Conservation (phyloP, 305 asterid species). For the Petunia hybrid region DNA sequence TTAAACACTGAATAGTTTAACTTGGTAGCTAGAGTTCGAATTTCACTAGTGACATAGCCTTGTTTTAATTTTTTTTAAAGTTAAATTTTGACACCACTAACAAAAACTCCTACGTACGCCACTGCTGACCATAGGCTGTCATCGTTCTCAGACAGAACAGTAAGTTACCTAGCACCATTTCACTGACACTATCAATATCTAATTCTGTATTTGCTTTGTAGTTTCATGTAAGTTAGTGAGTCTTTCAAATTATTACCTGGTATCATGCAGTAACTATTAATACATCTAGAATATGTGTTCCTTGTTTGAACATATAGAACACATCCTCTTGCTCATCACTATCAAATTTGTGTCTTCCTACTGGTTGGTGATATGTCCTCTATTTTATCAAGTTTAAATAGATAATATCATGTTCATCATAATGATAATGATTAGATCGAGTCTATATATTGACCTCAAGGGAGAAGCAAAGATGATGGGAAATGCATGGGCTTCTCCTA, state of each 20-base stretch:
- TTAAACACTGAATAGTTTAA: too few species aligned
- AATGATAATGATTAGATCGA: background rate
- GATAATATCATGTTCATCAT: background rate
- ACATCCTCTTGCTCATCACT: background rate
- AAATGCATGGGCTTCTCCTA: background rate
- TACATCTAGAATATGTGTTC: background rate
- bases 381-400: background rate
- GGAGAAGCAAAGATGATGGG: background rate
- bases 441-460: background rate
- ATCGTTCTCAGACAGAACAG: background rate
- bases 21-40: too few species aligned
- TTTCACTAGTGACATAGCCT: too few species aligned
- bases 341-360: background rate
- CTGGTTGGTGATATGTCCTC: conserved; percentile 14
- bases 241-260: background rate
- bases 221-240: background rate
- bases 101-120: too few species aligned
- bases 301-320: background rate
- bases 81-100: too few species aligned
- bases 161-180: background rate
- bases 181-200: background rate
- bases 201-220: background rate
- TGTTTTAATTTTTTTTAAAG: too few species aligned
- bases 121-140: background rate
- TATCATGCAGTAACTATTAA: background rate